Evolutionary conservation across 2,329 filamentous ascomycete species (phyloP), one percentile per base, ranked within the genome.

Genomic region (Fusarium circinatum): DNA sequence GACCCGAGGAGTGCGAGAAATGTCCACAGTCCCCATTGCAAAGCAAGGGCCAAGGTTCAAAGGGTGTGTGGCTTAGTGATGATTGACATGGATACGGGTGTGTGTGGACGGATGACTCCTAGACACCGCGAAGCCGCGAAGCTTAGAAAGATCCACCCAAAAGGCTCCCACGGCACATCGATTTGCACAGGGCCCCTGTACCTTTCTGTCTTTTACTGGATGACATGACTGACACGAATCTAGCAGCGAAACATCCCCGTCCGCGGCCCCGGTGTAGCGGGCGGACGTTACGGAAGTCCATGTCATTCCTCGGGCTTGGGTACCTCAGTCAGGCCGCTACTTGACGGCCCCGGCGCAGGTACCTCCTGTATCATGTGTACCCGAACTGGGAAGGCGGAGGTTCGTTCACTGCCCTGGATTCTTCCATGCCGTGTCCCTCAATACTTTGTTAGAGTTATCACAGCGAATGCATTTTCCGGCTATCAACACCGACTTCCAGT

Each of bases 1-100:
- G 77, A 71, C 79, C 79, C 79, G 79, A 79, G 76, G 71, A 78
- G 76, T 74, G 72, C 75, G 69, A 73, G 71, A 72, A 69, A 70
- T 67, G 60, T 57, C 58, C 60, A 62, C 51, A 41, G 51, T 51
- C 44, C 41, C 44, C 63, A 38, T 45, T 60, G 67, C 34, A 41
- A 55, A 55, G 51, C 51, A 55, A 55, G 51, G 51, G 51, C 51
- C 51, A 41, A 55, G 34, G 51, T 55, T 55, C 34, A 20, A 41
- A 63, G 71, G 70, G 73, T 49, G 77, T 61, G 65, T 63, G 65
- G 68, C 41, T 73, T 71, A 68, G 73, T 74, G 73, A 71, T 73
- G 56, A 48, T 58, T 52, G 36, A 59, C 61, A 65, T 34, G 59
- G 68, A 38, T 39, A 48, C 32, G 54, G 44, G 57, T 48, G 71